Evolutionary conservation across 352 stramenopile genomes (phyloP).

Genomic region (Pythium aristosporum): DNA sequence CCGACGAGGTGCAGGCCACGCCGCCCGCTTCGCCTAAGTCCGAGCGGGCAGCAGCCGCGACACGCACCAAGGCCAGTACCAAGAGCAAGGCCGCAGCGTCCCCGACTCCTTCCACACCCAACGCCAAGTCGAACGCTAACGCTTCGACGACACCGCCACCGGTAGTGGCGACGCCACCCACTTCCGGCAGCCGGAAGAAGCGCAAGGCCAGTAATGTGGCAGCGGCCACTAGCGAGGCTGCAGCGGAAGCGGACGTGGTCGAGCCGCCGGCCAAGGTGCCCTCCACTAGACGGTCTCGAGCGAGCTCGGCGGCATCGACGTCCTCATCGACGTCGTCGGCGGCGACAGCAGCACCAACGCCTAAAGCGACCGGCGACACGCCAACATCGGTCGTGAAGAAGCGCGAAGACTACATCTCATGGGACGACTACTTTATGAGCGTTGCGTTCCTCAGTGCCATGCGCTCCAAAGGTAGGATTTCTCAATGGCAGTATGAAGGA

Average conservation of each 20-base stretch:
- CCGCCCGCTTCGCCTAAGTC: constrained; percentile 11
- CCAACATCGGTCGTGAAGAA: constrained; percentile 40
- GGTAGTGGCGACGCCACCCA: neutral
- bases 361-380: neutral
- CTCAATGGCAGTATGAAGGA: neutral
- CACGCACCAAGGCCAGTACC: neutral
- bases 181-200: constrained; percentile 10
- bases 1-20: constrained; percentile 25
- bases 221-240: neutral
- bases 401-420: constrained; percentile 91
- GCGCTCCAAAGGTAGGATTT: constrained; percentile 93
- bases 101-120: neutral
- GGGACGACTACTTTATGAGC: constrained; percentile 99
- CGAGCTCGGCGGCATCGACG: neutral
- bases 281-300: neutral
- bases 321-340: neutral
- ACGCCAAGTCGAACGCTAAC: neutral
- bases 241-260: neutral
- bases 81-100: neutral
- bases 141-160: neutral
- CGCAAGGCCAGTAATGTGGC: constrained; percentile 11
- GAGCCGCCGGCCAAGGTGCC: constrained; percentile 6
- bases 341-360: neutral
- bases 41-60: neutral
- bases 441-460: constrained; percentile 98